Conservation (phyloP, 345 rosid genomes). For the Eucalyptus virginea region DNA sequence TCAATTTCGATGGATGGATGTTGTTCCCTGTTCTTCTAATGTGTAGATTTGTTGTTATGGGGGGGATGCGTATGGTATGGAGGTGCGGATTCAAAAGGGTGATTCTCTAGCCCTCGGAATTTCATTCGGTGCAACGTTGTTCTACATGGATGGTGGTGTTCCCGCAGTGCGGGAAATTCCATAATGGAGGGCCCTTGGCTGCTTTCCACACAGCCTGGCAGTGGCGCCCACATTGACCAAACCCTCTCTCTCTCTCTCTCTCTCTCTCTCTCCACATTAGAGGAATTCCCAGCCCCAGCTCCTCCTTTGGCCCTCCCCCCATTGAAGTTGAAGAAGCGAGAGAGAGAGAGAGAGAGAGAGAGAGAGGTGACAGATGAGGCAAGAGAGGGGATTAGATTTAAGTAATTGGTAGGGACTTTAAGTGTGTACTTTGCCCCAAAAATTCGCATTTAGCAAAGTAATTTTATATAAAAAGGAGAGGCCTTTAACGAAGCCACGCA, state of each 20-base stretch:
- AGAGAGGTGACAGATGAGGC: neutral
- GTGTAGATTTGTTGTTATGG: neutral
- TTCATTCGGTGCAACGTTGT: neutral
- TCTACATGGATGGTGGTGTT: neutral
- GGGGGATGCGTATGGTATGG: neutral
- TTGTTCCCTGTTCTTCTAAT: neutral
- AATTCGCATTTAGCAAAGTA: neutral
- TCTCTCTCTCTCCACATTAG: neutral
- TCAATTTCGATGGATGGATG: neutral
- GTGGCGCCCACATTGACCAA: conserved; percentile 13
- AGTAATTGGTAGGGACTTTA: neutral
- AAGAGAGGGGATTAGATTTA: neutral
- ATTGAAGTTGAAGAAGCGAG: neutral
- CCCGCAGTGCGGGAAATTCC: conserved; percentile 25
- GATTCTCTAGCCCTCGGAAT: neutral
- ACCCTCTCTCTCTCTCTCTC: neutral
- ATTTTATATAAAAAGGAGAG: neutral
- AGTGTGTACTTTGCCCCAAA: neutral
- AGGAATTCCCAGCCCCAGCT: neutral
- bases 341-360: neutral
- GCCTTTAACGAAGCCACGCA: neutral
- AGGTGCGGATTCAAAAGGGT: neutral
- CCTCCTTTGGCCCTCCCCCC: neutral
- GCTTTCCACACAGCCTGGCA: conserved; percentile 29
- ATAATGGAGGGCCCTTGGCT: neutral